A percentile compares a stretch with the other conserved stretches of the same genome.
Evolutionary conservation across 2,329 filamentous ascomycete genomes (phyloP).

Genomic region (Aspergillus sp.): DNA sequence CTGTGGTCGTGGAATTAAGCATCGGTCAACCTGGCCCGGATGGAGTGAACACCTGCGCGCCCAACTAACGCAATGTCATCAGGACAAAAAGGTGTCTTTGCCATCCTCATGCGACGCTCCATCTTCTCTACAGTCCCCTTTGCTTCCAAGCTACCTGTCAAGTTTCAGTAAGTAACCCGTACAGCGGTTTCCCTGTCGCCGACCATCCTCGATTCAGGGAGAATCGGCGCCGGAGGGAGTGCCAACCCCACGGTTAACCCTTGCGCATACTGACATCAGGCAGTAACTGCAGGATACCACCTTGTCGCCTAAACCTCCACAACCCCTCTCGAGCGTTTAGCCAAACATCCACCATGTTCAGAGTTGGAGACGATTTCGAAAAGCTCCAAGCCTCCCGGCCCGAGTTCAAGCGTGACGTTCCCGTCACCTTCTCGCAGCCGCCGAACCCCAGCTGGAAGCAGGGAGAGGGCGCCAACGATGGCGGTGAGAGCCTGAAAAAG

Average conservation of each 20-base stretch:
- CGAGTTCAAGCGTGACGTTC: slow-evolving; percentile 39
- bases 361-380: slow-evolving; percentile 34
- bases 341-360: slow-evolving; percentile 29
- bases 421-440: slow-evolving; percentile 44
- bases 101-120: neutral
- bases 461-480: slow-evolving; percentile 47
- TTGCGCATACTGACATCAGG: neutral
- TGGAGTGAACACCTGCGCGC: neutral
- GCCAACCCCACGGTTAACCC: neutral
- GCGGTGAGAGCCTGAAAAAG: slow-evolving; percentile 53
- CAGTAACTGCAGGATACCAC: neutral
- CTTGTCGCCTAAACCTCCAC: neutral
- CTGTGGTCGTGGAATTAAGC: slow-evolving; percentile 12
- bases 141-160: neutral
- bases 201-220: neutral
- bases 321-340: slow-evolving; percentile 15
- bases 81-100: neutral
- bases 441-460: slow-evolving; percentile 46
- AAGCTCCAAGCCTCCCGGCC: slow-evolving; percentile 46
- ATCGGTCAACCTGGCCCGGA: neutral
- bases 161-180: neutral
- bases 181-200: neutral
- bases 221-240: neutral
- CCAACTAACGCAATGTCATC: slow-evolving; percentile 1
- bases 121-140: neutral